phyloP scores from a whole-genome alignment of 495 filamentous ascomycete species.

The Aspergillus steynii region DNA sequence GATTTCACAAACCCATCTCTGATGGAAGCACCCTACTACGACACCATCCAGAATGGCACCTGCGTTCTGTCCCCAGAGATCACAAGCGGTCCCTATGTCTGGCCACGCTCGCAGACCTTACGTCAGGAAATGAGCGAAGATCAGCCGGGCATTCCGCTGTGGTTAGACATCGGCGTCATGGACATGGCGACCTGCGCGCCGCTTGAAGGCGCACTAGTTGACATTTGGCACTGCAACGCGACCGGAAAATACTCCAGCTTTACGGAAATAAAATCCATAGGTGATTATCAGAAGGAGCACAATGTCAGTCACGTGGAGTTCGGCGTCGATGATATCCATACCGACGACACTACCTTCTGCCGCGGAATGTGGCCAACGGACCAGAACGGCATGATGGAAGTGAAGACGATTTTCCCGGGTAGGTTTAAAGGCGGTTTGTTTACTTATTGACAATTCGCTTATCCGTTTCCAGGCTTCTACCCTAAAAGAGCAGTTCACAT shows the following conservation, averaged over 20 bases:
- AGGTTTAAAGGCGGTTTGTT: slow-evolving; percentile 16
- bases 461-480: slow-evolving; percentile 30
- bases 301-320: slow-evolving; percentile 15
- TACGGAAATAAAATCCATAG: slow-evolving; percentile 35
- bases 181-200: slow-evolving; percentile 55
- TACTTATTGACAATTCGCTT: background rate
- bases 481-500: slow-evolving; percentile 33
- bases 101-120: slow-evolving; percentile 23
- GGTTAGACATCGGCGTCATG: slow-evolving; percentile 56
- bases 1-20: background rate
- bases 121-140: slow-evolving; percentile 53
- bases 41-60: slow-evolving; percentile 37
- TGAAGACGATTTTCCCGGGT: slow-evolving; percentile 55
- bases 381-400: slow-evolving; percentile 45
- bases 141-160: slow-evolving; percentile 50
- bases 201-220: slow-evolving; percentile 49
- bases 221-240: slow-evolving; percentile 55
- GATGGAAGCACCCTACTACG: slow-evolving; percentile 24
- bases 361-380: slow-evolving; percentile 53
- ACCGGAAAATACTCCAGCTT: slow-evolving; percentile 53
- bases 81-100: slow-evolving; percentile 50
- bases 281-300: slow-evolving; percentile 11
- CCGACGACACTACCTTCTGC: slow-evolving; percentile 41
- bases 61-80: slow-evolving; percentile 53
- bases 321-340: slow-evolving; percentile 22